Evolutionary conservation across 179 eudicot species (phyloP).

Genomic region (Vitellaria paradoxa): DNA sequence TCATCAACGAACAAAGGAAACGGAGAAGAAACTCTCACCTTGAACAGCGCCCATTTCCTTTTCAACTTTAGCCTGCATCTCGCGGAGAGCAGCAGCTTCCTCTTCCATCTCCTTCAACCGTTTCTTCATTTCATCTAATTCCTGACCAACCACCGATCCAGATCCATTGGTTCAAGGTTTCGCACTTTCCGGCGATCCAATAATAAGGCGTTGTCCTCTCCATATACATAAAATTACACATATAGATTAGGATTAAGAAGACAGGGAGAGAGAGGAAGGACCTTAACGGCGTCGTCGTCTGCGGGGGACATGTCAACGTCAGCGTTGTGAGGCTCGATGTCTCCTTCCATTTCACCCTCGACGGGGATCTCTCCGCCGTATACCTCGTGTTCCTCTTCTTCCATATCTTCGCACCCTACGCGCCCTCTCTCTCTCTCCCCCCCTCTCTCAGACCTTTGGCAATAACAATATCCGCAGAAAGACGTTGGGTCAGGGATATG

Average conservation of each 20-base stretch:
- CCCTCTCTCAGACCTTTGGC: too few species aligned
- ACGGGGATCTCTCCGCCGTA: slow-evolving; percentile 51
- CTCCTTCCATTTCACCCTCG: slow-evolving; percentile 42
- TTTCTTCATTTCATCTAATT: slow-evolving; percentile 50
- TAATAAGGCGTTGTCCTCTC: not conserved
- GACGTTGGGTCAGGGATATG: too few species aligned
- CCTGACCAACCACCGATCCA: slow-evolving; percentile 19
- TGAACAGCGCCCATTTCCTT: slow-evolving; percentile 43
- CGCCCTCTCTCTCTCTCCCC: slow-evolving; percentile 1
- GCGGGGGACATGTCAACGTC: slow-evolving; percentile 38
- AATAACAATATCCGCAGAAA: too few species aligned
- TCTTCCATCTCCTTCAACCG: slow-evolving; percentile 45
- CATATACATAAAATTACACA: not conserved
- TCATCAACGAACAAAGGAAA: not conserved
- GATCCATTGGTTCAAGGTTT: slow-evolving; percentile 2
- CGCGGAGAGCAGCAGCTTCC: slow-evolving; percentile 16
- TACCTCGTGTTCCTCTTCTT: slow-evolving; percentile 53
- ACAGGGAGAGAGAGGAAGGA: not conserved
- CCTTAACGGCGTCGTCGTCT: slow-evolving; percentile 50
- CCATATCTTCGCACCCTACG: slow-evolving; percentile 23
- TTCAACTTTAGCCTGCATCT: slow-evolving; percentile 17
- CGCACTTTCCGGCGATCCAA: not conserved
- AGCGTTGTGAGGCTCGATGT: slow-evolving; percentile 24
- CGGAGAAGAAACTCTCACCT: slow-evolving; percentile 14
- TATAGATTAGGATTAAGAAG: not conserved